phyloP scores from a whole-genome alignment of 768 basidiomycete genomes.

The Pholiota molesta region DNA sequence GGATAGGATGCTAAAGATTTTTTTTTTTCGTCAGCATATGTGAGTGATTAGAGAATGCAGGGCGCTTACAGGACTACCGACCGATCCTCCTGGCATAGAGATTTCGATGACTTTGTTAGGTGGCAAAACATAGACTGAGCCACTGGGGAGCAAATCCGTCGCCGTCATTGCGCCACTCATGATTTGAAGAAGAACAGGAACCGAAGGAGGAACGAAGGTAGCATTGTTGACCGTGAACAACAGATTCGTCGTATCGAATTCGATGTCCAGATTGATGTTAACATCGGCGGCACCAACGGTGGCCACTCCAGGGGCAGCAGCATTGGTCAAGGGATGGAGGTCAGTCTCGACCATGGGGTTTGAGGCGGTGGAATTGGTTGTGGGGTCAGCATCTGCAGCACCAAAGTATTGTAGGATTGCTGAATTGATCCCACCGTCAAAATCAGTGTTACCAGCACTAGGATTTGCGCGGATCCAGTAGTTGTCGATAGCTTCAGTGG shows the following conservation, averaged over 20 bases:
- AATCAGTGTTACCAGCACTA: conserved; percentile 25
- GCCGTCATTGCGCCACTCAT: conserved; percentile 41
- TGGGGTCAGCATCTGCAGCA: conserved; percentile 41
- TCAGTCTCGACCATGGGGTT: conserved; percentile 38
- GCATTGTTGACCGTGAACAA: conserved; percentile 36
- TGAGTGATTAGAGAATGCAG: background rate
- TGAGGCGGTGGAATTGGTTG: conserved; percentile 29
- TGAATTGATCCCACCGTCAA: conserved; percentile 46
- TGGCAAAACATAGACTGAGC: conserved; percentile 43
- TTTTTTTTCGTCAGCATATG: background rate
- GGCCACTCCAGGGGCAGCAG: conserved; percentile 33
- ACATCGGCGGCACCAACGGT: conserved; percentile 41
- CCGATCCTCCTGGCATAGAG: conserved; percentile 42
- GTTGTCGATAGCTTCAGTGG: conserved; percentile 39
- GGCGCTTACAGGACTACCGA: conserved; percentile 35
- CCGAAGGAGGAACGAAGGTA: conserved; percentile 35
- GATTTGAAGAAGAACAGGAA: conserved; percentile 50
- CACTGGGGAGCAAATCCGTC: conserved; percentile 37
- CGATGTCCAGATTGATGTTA: conserved; percentile 33
- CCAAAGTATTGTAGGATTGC: conserved; percentile 56
- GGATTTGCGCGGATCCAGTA: conserved; percentile 48
- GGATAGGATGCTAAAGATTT: conserved; percentile 40
- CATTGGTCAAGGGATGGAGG: conserved; percentile 34
- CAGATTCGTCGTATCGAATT: conserved; percentile 23
- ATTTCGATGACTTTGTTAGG: conserved; percentile 50